A percentile compares a stretch with the other conserved stretches of the same genome.
These are phyloP conservation scores for Penicillium maclennaniae DNA, from an alignment of 495 filamentous ascomycete genomes.

Conservation along the genomic window DNA sequence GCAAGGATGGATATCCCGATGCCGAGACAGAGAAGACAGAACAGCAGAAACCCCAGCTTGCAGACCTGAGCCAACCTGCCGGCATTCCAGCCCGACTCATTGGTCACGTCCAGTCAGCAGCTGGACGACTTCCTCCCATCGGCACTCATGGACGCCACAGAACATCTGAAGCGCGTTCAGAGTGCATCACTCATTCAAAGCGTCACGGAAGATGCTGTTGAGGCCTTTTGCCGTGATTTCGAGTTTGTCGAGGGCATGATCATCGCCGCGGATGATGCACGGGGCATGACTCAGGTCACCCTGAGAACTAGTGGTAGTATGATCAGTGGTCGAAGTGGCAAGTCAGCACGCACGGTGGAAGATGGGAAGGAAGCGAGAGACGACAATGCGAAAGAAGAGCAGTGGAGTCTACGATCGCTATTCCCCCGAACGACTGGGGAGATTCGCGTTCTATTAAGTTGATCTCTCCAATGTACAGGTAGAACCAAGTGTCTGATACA, in stretches of 20 bases:
- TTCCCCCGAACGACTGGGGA: slow-evolving; percentile 85
- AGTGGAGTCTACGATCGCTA: slow-evolving; percentile 56
- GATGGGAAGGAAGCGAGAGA: slow-evolving; percentile 31
- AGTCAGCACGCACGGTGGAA: slow-evolving; percentile 29
- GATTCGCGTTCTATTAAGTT: slow-evolving; percentile 73
- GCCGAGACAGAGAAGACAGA: slow-evolving; percentile 21
- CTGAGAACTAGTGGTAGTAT: slow-evolving; percentile 27
- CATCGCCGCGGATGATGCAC: slow-evolving; percentile 53
- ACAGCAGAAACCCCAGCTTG: slow-evolving; percentile 41
- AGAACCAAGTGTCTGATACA: too few species aligned
- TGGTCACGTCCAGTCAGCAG: slow-evolving; percentile 64
- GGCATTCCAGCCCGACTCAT: slow-evolving; percentile 58
- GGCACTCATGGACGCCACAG: slow-evolving; percentile 84
- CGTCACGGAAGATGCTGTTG: slow-evolving; percentile 79
- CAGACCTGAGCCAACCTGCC: slow-evolving; percentile 52
- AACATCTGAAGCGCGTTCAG: slow-evolving; percentile 69
- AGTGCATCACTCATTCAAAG: slow-evolving; percentile 64
- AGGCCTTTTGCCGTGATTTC: slow-evolving; percentile 86
- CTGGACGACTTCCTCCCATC: slow-evolving; percentile 91
- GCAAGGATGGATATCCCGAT: slow-evolving; percentile 13
- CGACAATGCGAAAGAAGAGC: slow-evolving; percentile 32
- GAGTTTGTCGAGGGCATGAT: slow-evolving; percentile 77
- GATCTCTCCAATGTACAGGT: neutral
- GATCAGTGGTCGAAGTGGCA: slow-evolving; percentile 24
- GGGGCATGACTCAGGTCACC: slow-evolving; percentile 31